Conservation (phyloP, 108 stramenopile species). For the Skeletonema marinoi region DNA sequence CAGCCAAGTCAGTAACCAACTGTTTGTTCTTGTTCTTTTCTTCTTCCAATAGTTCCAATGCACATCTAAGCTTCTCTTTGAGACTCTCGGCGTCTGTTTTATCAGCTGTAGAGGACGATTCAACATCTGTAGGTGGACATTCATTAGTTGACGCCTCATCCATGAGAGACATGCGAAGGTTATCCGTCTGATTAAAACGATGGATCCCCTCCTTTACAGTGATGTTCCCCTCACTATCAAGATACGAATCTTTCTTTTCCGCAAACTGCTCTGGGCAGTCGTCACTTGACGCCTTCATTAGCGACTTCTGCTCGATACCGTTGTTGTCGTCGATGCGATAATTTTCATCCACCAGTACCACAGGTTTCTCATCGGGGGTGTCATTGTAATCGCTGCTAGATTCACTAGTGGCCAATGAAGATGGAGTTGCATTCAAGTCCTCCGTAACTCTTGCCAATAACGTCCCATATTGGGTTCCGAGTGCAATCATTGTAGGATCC, state of each 20-base stretch:
- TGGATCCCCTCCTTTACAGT: neutral
- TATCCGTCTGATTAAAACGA: neutral
- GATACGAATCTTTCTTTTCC: neutral
- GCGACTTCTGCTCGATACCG: neutral
- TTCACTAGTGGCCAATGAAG: neutral
- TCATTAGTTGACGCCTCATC: no score
- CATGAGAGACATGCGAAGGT: neutral
- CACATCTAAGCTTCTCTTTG: neutral
- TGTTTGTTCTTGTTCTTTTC: neutral
- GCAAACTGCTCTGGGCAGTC: neutral
- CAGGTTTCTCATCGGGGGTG: no score
- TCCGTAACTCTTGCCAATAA: constrained; percentile 22
- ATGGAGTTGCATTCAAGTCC: neutral
- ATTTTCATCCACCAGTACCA: no score
- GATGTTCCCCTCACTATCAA: neutral
- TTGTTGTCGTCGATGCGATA: neutral
- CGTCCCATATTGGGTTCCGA: constrained; percentile 40
- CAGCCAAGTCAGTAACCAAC: neutral
- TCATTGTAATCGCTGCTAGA: no score
- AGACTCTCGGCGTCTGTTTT: neutral
- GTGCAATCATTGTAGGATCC: constrained; percentile 19
- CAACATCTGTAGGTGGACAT: no score
- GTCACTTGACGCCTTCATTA: neutral
- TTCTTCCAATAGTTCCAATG: neutral
- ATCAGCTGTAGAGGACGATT: neutral